These are phyloP conservation scores for Endocalyx cinctus DNA, from an alignment of 2,329 filamentous ascomycete genomes.

Conservation along the genomic window DNA sequence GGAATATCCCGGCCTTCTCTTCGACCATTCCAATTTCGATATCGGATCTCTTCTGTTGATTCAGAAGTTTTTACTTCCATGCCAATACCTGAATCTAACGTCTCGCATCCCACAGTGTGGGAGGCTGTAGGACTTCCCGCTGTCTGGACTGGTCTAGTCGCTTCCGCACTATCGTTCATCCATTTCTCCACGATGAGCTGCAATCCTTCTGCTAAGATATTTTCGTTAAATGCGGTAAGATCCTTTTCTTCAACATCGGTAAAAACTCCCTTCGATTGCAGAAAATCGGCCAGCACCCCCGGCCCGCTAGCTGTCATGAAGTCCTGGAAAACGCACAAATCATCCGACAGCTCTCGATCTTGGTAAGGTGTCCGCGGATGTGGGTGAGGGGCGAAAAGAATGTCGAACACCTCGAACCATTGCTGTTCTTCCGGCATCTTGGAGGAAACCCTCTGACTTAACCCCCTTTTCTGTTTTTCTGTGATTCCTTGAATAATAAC, in stretches of 20 bases:
- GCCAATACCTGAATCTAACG: too few species aligned
- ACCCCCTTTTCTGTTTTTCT: constrained; percentile 17
- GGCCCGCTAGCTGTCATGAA: constrained; percentile 12
- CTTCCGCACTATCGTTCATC: too few species aligned
- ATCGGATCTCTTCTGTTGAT: too few species aligned
- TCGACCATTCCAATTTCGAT: too few species aligned
- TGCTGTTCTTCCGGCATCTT: constrained; percentile 19
- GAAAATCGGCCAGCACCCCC: constrained; percentile 9
- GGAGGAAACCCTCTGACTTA: constrained; percentile 13
- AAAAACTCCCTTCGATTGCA: constrained; percentile 8
- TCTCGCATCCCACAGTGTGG: too few species aligned
- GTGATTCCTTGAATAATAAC: constrained; percentile 15
- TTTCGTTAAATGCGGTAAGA: constrained; percentile 10
- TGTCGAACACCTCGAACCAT: constrained; percentile 26
- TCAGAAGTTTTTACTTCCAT: too few species aligned
- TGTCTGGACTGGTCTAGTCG: too few species aligned
- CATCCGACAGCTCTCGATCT: constrained; percentile 15
- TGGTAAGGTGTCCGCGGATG: constrained; percentile 19
- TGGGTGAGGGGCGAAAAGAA: constrained; percentile 15
- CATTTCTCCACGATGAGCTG: constrained; percentile 15
- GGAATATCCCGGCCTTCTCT: too few species aligned
- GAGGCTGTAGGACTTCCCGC: too few species aligned
- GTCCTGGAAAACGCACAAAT: constrained; percentile 15
- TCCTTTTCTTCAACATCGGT: constrained; percentile 14
- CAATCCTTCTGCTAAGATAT: constrained; percentile 11